These are phyloP conservation scores for Arabidopsis arenosa DNA, from an alignment of 345 rosid genomes.

Conservation along the genomic window DNA sequence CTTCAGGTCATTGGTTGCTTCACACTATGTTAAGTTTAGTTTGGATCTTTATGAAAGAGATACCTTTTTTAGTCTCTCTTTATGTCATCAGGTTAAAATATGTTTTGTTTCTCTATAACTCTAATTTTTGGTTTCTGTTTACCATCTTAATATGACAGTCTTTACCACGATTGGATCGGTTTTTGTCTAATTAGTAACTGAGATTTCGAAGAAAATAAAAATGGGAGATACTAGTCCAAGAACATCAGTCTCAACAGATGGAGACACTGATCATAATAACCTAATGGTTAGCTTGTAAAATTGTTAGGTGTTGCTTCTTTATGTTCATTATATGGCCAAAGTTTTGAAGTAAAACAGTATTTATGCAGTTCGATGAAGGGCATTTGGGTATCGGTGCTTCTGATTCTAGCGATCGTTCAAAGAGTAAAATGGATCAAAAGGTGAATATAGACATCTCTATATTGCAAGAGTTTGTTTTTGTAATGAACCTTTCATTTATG, in stretches of 20 bases:
- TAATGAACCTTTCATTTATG: slow-evolving; percentile 21
- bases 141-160: slow-evolving; percentile 2
- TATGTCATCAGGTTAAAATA: too few species aligned
- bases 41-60: background rate
- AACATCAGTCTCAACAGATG: slow-evolving; percentile 80
- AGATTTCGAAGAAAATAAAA: slow-evolving; percentile 46
- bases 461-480: background rate
- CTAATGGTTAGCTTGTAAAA: slow-evolving; percentile 56
- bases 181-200: slow-evolving; percentile 48
- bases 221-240: slow-evolving; percentile 86
- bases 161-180: slow-evolving; percentile 38
- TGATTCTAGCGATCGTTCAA: slow-evolving; percentile 89
- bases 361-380: slow-evolving; percentile 70
- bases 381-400: slow-evolving; percentile 53
- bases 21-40: background rate
- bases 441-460: slow-evolving; percentile 44
- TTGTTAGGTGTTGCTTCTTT: slow-evolving; percentile 18
- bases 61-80: too few species aligned
- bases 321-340: slow-evolving; percentile 17
- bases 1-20: slow-evolving; percentile 12
- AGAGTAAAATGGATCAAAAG: slow-evolving; percentile 87
- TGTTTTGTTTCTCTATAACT: background rate
- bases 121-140: background rate
- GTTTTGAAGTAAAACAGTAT: slow-evolving; percentile 9
- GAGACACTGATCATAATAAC: slow-evolving; percentile 74